Percentiles rank a stretch among this genome's conserved stretches.
Evolutionary conservation across 805 yeast genomes (phyloP).

Genomic region (Metschnikowia lochheadii): DNA sequence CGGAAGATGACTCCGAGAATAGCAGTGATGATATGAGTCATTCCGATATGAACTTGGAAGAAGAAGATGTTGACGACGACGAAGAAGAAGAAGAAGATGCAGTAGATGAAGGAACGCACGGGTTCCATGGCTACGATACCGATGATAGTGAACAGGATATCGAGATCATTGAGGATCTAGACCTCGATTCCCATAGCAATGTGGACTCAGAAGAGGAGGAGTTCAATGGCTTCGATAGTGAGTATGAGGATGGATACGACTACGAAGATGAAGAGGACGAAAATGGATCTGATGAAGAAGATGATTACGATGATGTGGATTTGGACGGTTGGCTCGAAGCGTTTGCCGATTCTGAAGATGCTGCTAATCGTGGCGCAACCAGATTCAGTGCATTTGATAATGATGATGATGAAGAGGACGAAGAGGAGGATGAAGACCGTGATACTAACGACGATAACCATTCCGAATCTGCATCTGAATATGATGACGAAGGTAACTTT

Average conservation of each 20-base stretch:
- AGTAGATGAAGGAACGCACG: constrained; percentile 17
- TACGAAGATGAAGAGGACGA: constrained; percentile 29
- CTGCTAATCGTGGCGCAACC: constrained; percentile 5
- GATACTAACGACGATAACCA: constrained; percentile 19
- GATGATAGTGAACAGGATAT: constrained; percentile 29
- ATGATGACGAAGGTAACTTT: background rate
- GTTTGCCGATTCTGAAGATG: constrained; percentile 26
- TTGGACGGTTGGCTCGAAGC: constrained; percentile 41
- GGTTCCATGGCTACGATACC: constrained; percentile 19
- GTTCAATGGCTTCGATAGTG: constrained; percentile 20
- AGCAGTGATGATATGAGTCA: constrained; percentile 23
- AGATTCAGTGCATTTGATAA: constrained; percentile 11
- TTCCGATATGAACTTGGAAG: constrained; percentile 23
- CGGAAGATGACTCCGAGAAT: constrained; percentile 21
- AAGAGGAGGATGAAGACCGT: constrained; percentile 9
- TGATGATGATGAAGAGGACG: constrained; percentile 18
- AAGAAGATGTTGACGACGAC: constrained; percentile 17
- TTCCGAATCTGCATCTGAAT: constrained; percentile 6
- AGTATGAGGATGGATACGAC: constrained; percentile 18
- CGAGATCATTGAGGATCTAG: constrained; percentile 34
- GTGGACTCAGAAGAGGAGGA: constrained; percentile 31
- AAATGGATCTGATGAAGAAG: constrained; percentile 25
- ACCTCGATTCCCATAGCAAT: constrained; percentile 26
- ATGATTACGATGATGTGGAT: constrained; percentile 33
- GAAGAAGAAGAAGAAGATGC: constrained; percentile 21